phyloP scores from a whole-genome alignment of 176 grass and related monocot genomes.

The Puya raimondii region DNA sequence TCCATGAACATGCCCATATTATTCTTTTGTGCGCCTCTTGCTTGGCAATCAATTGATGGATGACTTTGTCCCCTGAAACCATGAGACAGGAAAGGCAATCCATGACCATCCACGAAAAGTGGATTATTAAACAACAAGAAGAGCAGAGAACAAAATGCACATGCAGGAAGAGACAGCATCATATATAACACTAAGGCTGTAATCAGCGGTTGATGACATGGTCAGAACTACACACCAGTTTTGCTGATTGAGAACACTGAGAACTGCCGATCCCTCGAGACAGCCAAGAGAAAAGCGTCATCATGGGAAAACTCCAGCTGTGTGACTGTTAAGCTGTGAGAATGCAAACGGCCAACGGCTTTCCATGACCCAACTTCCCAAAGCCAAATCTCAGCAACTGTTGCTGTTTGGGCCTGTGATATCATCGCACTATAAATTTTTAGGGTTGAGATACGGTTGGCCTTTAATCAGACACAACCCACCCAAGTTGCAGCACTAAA shows the following conservation, averaged over 20 bases:
- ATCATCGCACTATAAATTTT: neutral
- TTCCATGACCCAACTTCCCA: constrained; percentile 99
- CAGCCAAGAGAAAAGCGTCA: constrained; percentile 63
- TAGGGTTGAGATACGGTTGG: neutral
- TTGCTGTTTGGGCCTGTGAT: constrained; percentile 60
- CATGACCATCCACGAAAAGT: neutral
- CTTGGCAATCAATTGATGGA: constrained; percentile 50
- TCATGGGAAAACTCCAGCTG: constrained; percentile 86
- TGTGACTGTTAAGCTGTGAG: constrained; percentile 90
- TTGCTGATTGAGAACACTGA: constrained; percentile 56
- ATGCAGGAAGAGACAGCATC: neutral
- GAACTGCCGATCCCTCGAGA: constrained; percentile 85
- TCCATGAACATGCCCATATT: constrained; percentile 97
- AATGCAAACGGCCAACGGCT: constrained; percentile 61
- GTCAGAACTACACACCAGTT: constrained; percentile 31
- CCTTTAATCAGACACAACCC: neutral
- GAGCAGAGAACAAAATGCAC: neutral
- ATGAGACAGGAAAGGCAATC: constrained; percentile 19
- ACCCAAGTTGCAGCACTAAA: neutral
- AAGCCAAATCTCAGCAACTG: constrained; percentile 82
- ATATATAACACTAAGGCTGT: neutral
- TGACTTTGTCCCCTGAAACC: constrained; percentile 34
- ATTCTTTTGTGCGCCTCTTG: constrained; percentile 94
- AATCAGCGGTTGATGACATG: neutral
- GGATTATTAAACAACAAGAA: neutral